phyloP scores from a whole-genome alignment of 1,284 basidiomycete genomes.

The Irpex lacteus region DNA sequence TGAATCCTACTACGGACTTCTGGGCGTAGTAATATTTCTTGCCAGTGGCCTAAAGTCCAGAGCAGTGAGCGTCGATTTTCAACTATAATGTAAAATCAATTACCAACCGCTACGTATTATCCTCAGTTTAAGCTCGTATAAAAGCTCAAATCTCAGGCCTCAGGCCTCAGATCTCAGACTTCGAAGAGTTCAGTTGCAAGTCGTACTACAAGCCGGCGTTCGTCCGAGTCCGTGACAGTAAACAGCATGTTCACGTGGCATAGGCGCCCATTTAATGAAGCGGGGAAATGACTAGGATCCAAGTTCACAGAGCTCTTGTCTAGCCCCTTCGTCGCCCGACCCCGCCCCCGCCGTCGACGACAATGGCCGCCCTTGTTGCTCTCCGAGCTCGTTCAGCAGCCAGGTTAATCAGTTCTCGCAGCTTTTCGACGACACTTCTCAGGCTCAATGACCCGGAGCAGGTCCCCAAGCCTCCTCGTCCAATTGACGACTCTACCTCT shows the following conservation, averaged over 20 bases:
- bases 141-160: no score
- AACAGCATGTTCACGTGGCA: background rate
- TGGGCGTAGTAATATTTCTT: no score
- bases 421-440: constrained; percentile 35
- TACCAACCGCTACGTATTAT: no score
- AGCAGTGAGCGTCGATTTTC: no score
- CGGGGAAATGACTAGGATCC: background rate
- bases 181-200: no score
- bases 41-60: no score
- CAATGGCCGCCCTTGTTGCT: constrained; percentile 17
- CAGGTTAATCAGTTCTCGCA: constrained; percentile 18
- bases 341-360: background rate
- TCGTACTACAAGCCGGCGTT: no score
- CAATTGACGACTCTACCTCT: constrained; percentile 88
- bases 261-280: background rate
- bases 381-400: constrained; percentile 14
- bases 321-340: background rate
- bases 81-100: no score
- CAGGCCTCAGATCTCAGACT: no score
- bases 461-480: constrained; percentile 53
- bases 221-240: no score
- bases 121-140: no score
- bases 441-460: constrained; percentile 27
- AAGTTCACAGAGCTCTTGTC: background rate
- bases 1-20: no score